Evolutionary conservation across 2,329 filamentous ascomycete species (phyloP).

Genomic region (Verticillium dahliae): DNA sequence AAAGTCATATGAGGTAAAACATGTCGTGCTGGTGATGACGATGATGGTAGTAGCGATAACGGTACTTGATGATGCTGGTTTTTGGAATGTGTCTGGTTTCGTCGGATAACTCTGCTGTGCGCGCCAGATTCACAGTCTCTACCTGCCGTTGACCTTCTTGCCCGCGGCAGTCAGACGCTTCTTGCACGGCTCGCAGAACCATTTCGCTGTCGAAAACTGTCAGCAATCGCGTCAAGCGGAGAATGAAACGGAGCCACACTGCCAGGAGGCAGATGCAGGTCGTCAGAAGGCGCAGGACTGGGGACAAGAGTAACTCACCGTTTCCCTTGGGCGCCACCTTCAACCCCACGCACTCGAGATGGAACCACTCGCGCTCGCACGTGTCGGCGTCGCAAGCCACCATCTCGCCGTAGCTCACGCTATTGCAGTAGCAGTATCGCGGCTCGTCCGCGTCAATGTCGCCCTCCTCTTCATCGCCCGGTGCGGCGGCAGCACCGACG

Average conservation of each 20-base stretch:
- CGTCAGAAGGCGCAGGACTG: neutral
- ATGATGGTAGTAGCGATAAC: neutral
- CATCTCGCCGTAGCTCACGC: conserved; percentile 79
- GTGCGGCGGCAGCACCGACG: conserved; percentile 34
- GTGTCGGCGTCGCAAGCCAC: conserved; percentile 70
- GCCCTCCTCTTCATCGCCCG: conserved; percentile 37
- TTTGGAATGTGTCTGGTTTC: neutral
- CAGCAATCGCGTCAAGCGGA: conserved; percentile 15
- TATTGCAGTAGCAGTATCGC: conserved; percentile 73
- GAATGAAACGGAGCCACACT: neutral
- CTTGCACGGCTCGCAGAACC: conserved; percentile 77
- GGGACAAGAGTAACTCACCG: conserved; percentile 41
- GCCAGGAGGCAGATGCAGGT: neutral
- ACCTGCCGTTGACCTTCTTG: conserved; percentile 44
- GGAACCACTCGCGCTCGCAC: conserved; percentile 76
- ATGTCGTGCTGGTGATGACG: neutral
- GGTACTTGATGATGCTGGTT: neutral
- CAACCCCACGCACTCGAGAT: conserved; percentile 73
- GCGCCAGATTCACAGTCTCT: conserved; percentile 11
- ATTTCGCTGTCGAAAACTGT: conserved; percentile 55
- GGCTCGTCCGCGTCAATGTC: conserved; percentile 66
- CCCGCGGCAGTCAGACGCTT: conserved; percentile 52
- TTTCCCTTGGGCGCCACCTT: conserved; percentile 72
- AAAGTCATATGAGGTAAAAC: too few species aligned
- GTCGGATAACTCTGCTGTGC: neutral